phyloP scores from a whole-genome alignment of 2,329 filamentous ascomycete genomes.

The Fusarium equiseti region DNA sequence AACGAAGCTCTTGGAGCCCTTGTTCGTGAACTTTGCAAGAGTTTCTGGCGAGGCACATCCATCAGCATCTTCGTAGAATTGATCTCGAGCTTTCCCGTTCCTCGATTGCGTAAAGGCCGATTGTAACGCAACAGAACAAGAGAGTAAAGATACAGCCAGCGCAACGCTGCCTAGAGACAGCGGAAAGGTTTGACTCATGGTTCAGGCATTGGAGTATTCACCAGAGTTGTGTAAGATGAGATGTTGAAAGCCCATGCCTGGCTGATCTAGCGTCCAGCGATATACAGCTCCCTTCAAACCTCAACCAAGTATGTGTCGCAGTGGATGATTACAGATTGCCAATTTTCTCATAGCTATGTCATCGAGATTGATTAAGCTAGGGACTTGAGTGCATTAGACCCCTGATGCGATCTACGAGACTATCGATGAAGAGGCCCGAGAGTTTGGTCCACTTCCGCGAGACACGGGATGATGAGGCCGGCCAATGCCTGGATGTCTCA shows the following conservation, averaged over 20 bases:
- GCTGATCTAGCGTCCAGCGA: background rate
- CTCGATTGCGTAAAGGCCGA: conserved; percentile 51
- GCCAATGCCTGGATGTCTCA: background rate
- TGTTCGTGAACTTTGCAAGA: conserved; percentile 70
- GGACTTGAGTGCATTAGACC: no score
- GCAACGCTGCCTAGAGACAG: conserved; percentile 45
- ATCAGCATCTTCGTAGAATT: conserved; percentile 75
- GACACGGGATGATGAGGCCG: background rate
- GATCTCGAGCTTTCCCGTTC: conserved; percentile 52
- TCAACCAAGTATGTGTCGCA: background rate
- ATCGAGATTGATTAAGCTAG: background rate
- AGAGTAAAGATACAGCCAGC: conserved; percentile 50
- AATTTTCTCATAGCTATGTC: background rate
- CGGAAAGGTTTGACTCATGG: conserved; percentile 3
- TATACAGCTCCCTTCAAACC: background rate
- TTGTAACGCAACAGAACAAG: conserved; percentile 47
- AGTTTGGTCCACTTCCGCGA: background rate
- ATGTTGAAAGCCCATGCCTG: background rate
- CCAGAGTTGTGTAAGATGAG: background rate
- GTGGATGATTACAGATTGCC: background rate
- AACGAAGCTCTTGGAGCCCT: conserved; percentile 65
- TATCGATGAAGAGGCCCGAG: background rate
- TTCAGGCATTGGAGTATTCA: background rate
- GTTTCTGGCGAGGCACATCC: conserved; percentile 74
- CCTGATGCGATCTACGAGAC: background rate